Base-by-base conservation (phyloP, 345 rosid genomes). In the Carallia brachiata region DNA sequence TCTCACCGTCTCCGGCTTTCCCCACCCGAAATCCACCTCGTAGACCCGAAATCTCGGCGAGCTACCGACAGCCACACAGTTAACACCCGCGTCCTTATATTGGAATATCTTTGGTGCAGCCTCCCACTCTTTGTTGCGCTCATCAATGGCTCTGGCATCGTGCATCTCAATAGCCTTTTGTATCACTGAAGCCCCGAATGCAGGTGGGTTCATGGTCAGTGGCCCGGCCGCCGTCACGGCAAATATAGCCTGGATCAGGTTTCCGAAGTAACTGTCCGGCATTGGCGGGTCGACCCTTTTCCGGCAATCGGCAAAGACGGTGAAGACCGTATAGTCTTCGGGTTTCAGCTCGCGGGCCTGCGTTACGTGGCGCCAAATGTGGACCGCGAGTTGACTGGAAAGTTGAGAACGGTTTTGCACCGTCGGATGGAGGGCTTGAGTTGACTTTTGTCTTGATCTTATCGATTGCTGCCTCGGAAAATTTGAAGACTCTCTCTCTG, bases 1-100 rank as follows among this genome's bases (percentile, higher is more conserved):
- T 75, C 98, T 69, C 48, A 92, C 99, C 0, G 84, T 75, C 79
- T 92, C 98, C 0, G 98, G 98, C 66, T 82, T 74, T 0, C 98
- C 97, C 88, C 86, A 95, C 56, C 99, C 99, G 75, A 92, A 95
- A 70, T 92, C 97, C 55, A 95, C 96, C 4, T 89, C 97, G 44
- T 92, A 92, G 13, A 95, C 96, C 80, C 67, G 73, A 68, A 95
- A 95, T 86, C 98, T 87, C 18, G 99, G 99, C 30, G 99, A 95
- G 85, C 97, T 92, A 39, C 99, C 99, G 0, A 95, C 84, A 4
- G 91, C 93, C 59, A 95, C 89, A 10, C 98, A 89, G 69, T 95
- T 95, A 73, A 77, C 82, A 2, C 97, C 99, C 0, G 97, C 99
- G 31, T 95, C 98, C 82, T 95, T 86, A 72, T 74, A 90, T 78